These are phyloP conservation scores for Wickerhamomyces ciferrii DNA, from an alignment of 805 yeast genomes.

Conservation along the genomic window DNA sequence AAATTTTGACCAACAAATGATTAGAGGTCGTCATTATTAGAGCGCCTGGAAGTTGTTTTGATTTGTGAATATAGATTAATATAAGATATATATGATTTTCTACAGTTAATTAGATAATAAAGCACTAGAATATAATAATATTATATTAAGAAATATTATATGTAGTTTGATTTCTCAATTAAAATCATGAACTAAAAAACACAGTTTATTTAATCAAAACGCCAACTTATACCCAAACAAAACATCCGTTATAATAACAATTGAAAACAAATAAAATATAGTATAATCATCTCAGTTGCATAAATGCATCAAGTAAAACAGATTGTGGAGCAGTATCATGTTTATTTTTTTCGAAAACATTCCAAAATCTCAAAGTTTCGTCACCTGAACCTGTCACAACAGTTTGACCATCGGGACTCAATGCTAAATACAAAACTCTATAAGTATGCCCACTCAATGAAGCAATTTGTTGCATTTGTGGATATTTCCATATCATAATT, in stretches of 20 bases:
- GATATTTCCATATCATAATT: constrained; percentile 90
- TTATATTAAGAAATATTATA: no score
- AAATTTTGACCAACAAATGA: neutral
- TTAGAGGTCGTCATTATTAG: neutral
- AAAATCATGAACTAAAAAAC: no score
- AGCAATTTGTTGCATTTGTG: constrained; percentile 86
- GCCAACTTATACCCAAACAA: no score
- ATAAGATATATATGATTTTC: no score
- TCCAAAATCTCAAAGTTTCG: constrained; percentile 95
- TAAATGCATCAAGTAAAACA: constrained; percentile 67
- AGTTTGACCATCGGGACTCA: constrained; percentile 95
- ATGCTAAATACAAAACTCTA: constrained; percentile 80
- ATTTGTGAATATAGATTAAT: no score
- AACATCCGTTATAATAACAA: no score
- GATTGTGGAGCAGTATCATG: constrained; percentile 54
- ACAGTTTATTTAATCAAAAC: no score
- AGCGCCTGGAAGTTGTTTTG: neutral
- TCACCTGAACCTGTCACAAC: constrained; percentile 99
- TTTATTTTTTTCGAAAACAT: constrained; percentile 77
- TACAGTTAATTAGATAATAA: no score
- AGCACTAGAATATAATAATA: no score
- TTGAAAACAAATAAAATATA: no score
- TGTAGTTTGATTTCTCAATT: no score
- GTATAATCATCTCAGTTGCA: constrained; percentile 49
- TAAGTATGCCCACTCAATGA: constrained; percentile 92